A percentile compares a stretch with the other conserved stretches of the same genome.
phyloP scores from a whole-genome alignment of 257 asterid species.

The Ocimum tenuiflorum region DNA sequence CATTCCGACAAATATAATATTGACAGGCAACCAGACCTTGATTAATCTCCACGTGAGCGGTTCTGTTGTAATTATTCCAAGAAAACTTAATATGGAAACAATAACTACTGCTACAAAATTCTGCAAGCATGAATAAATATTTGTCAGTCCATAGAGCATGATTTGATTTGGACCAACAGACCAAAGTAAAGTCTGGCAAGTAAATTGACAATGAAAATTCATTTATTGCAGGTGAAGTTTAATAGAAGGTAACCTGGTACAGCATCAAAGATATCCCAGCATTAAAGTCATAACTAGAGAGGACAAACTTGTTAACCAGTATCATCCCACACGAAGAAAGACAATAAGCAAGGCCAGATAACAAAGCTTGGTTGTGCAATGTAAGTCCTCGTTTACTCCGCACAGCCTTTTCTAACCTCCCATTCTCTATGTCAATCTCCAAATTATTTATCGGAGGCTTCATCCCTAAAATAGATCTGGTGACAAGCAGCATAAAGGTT shows the following conservation, averaged over 20 bases:
- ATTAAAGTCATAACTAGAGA: constrained; percentile 76
- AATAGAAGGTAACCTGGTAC: constrained; percentile 57
- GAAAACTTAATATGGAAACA: constrained; percentile 49
- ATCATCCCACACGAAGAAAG: constrained; percentile 88
- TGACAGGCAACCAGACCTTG: constrained; percentile 92
- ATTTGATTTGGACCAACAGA: background rate
- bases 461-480: constrained; percentile 45
- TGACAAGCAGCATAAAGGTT: constrained; percentile 13
- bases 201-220: background rate
- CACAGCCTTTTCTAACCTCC: constrained; percentile 39
- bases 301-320: constrained; percentile 82
- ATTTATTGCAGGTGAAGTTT: background rate
- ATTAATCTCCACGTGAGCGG: constrained; percentile 89
- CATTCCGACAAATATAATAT: constrained; percentile 90
- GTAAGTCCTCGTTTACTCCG: constrained; percentile 35
- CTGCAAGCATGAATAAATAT: constrained; percentile 40
- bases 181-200: background rate
- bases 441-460: constrained; percentile 36
- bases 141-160: constrained; percentile 8
- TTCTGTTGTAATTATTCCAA: constrained; percentile 68
- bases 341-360: constrained; percentile 82
- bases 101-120: constrained; percentile 68
- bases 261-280: constrained; percentile 96
- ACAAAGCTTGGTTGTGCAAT: constrained; percentile 54
- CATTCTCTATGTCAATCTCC: constrained; percentile 61